These are phyloP conservation scores for Aspergillus sp. DNA, from an alignment of 2,329 filamentous ascomycete species.

Conservation along the genomic window DNA sequence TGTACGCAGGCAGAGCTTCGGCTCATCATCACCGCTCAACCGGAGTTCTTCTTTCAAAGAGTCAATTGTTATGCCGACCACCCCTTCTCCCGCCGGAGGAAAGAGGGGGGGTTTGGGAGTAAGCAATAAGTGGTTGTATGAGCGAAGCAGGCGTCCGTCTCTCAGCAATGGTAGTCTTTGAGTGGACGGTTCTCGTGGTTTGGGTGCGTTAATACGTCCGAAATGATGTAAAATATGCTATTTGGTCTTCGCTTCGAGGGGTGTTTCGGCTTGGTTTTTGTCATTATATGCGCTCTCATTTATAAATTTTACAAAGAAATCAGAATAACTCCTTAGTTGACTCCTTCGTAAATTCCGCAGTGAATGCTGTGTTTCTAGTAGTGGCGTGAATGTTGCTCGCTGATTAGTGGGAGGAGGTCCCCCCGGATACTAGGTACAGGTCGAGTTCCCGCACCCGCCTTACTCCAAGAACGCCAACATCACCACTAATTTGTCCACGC, in stretches of 20 bases:
- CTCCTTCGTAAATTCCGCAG: background rate
- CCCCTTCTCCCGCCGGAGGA: conserved; percentile 65
- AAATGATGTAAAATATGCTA: conserved; percentile 11
- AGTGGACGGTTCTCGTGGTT: conserved; percentile 14
- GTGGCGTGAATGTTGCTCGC: background rate
- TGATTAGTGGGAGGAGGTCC: background rate
- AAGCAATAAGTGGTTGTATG: conserved; percentile 95
- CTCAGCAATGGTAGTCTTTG: conserved; percentile 38
- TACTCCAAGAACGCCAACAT: conserved; percentile 20
- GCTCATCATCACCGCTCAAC: conserved; percentile 48
- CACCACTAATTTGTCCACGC: conserved; percentile 18
- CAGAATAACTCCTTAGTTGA: background rate
- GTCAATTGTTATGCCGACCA: conserved; percentile 48
- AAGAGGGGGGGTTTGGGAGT: conserved; percentile 74
- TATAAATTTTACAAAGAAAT: background rate
- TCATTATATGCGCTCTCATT: background rate
- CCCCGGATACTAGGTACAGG: conserved; percentile 1
- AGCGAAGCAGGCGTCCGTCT: conserved; percentile 60
- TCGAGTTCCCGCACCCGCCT: conserved; percentile 18
- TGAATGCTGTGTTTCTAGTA: background rate
- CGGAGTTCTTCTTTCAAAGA: conserved; percentile 36
- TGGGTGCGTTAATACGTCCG: conserved; percentile 5
- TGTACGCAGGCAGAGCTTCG: conserved; percentile 53
- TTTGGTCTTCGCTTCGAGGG: background rate
- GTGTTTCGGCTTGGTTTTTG: conserved; percentile 8